phyloP scores from a whole-genome alignment of 1,284 basidiomycete genomes.

The Ceratobasidium sp. region DNA sequence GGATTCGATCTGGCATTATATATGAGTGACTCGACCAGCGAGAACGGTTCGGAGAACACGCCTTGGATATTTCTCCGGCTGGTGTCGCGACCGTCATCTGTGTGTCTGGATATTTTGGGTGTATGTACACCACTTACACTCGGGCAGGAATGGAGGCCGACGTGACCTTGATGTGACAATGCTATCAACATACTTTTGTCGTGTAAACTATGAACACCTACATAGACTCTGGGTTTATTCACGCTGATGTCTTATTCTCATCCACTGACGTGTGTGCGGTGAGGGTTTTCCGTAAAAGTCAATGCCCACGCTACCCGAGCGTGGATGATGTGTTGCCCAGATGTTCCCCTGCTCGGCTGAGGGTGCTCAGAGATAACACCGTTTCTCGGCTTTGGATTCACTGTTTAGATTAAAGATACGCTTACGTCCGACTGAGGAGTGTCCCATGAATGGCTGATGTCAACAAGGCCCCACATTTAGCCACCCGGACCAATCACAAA shows the following conservation, averaged over 20 bases:
- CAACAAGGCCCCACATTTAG: neutral
- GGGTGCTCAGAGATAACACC: neutral
- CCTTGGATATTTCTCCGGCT: too few relatives aligned
- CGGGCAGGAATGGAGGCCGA: too few relatives aligned
- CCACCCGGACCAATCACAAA: neutral
- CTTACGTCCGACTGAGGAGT: neutral
- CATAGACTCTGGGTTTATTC: neutral
- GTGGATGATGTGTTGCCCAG: slow-evolving; percentile 2
- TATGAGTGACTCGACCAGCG: too few relatives aligned
- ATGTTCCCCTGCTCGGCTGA: neutral
- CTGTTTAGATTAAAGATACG: neutral
- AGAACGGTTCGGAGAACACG: too few relatives aligned
- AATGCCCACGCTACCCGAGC: slow-evolving; percentile 1
- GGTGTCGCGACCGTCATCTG: too few relatives aligned
- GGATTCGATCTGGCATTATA: too few relatives aligned
- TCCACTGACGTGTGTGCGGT: neutral
- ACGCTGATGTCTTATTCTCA: neutral
- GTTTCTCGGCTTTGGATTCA: neutral
- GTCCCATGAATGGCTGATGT: neutral
- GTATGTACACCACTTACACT: neutral
- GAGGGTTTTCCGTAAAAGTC: neutral
- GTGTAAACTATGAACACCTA: neutral
- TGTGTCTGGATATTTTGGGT: neutral
- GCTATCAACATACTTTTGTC: neutral
- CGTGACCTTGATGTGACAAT: neutral